A percentile compares a stretch with the other conserved stretches of the same genome.
These are phyloP conservation scores for Myxozyma mucilagina DNA, from an alignment of 805 yeast genomes.

Conservation along the genomic window DNA sequence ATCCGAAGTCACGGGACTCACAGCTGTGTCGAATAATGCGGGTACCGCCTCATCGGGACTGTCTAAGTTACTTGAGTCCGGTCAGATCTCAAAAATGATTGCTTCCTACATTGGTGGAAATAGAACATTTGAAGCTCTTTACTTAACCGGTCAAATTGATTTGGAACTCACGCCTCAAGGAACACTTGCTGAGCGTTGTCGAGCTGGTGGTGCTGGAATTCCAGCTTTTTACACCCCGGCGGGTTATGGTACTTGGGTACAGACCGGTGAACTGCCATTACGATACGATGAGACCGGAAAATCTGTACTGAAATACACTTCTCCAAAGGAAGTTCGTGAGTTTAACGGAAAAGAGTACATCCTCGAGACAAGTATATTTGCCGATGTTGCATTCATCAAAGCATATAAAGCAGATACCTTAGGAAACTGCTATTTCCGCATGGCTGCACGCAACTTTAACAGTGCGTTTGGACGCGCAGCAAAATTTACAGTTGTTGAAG, in stretches of 20 bases:
- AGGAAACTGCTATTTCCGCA: conserved; percentile 53
- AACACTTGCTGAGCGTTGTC: conserved; percentile 50
- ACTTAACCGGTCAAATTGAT: conserved; percentile 48
- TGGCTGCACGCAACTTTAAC: conserved; percentile 52
- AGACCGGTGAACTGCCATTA: conserved; percentile 51
- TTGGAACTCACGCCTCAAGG: conserved; percentile 55
- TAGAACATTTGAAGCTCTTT: conserved; percentile 46
- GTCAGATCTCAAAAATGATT: conserved; percentile 49
- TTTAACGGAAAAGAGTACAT: conserved; percentile 48
- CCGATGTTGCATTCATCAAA: conserved; percentile 53
- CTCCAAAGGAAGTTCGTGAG: conserved; percentile 47
- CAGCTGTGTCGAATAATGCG: conserved; percentile 52
- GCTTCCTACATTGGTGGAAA: conserved; percentile 49
- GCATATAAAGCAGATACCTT: conserved; percentile 50
- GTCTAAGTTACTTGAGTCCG: conserved; percentile 44
- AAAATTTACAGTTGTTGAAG: conserved; percentile 51
- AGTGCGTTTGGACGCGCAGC: conserved; percentile 50
- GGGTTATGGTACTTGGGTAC: conserved; percentile 55
- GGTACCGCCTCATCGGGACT: conserved; percentile 51
- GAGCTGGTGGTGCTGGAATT: conserved; percentile 53
- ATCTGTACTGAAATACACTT: conserved; percentile 41
- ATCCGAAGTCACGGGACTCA: conserved; percentile 43
- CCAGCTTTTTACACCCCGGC: conserved; percentile 54
- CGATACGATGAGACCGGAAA: conserved; percentile 44
- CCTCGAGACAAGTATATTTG: conserved; percentile 46